Conservation (phyloP, 768 basidiomycete species). For the Mycena leptocephala region DNA sequence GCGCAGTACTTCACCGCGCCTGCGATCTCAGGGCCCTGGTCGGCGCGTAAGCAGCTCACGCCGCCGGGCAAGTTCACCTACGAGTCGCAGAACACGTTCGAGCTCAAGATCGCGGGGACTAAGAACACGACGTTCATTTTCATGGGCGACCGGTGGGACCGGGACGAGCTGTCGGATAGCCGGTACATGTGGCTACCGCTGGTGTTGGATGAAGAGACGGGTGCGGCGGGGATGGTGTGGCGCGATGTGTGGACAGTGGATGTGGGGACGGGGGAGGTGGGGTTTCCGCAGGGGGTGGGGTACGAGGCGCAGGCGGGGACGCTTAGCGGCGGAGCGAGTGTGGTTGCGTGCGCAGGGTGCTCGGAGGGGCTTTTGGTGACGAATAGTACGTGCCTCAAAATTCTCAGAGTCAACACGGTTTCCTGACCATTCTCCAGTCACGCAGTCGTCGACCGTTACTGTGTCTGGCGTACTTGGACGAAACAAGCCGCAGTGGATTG, state of each 20-base stretch:
- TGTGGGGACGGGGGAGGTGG: constrained; percentile 25
- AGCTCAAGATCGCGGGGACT: constrained; percentile 24
- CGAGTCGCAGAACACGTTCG: constrained; percentile 28
- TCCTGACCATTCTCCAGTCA: constrained; percentile 19
- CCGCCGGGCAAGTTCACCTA: constrained; percentile 19
- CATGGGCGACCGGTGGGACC: constrained; percentile 25
- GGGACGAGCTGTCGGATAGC: constrained; percentile 24
- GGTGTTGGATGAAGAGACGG: constrained; percentile 21
- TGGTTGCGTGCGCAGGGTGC: constrained; percentile 24
- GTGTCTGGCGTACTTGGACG: constrained; percentile 21
- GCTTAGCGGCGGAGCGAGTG: constrained; percentile 19
- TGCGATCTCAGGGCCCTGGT: constrained; percentile 23
- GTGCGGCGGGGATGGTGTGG: constrained; percentile 18
- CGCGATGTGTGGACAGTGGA: constrained; percentile 28
- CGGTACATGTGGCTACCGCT: constrained; percentile 29
- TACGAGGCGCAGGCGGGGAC: constrained; percentile 18
- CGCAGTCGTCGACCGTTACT: constrained; percentile 23
- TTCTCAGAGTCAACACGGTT: constrained; percentile 9
- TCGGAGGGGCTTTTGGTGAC: constrained; percentile 21
- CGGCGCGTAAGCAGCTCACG: constrained; percentile 27
- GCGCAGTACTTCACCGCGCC: constrained; percentile 28
- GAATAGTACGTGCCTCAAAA: constrained; percentile 16
- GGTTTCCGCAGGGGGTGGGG: constrained; percentile 16
- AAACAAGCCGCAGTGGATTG: constrained; percentile 26
- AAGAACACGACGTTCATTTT: constrained; percentile 26